Conservation (phyloP, 768 basidiomycete species). For the Pleurotus citrinopileatus region DNA sequence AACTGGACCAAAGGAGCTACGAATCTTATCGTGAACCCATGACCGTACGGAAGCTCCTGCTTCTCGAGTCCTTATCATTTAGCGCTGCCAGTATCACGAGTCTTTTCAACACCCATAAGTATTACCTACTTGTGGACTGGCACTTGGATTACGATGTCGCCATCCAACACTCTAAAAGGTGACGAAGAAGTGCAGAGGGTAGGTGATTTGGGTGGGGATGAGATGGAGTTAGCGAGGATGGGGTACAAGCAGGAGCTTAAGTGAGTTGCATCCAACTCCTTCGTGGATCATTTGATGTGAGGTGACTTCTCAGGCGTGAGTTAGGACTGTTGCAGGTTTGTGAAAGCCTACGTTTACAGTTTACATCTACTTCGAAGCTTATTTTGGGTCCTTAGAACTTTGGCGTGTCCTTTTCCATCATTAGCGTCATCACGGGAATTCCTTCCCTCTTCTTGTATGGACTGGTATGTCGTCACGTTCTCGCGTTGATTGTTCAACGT, state of each 20-base stretch:
- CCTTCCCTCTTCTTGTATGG: slow-evolving; percentile 70
- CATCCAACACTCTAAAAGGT: slow-evolving; percentile 9
- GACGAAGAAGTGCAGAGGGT: slow-evolving; percentile 13
- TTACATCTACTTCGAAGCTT: not conserved
- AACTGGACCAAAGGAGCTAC: not conserved
- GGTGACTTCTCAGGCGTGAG: slow-evolving; percentile 44
- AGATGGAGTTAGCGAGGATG: slow-evolving; percentile 64
- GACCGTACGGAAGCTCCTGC: not conserved
- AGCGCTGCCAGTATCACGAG: slow-evolving; percentile 7
- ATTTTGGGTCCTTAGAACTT: no score
- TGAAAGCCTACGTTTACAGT: not conserved
- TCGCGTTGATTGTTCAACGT: no score
- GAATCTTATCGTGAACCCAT: not conserved
- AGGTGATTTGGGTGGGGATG: slow-evolving; percentile 39
- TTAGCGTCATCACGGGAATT: slow-evolving; percentile 71
- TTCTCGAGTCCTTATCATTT: slow-evolving; percentile 2
- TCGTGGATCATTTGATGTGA: not conserved
- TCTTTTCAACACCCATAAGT: not conserved
- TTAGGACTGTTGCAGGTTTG: slow-evolving; percentile 58
- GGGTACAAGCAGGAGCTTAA: slow-evolving; percentile 71
- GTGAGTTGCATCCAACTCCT: slow-evolving; percentile 28
- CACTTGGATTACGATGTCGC: not conserved
- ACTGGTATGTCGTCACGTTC: slow-evolving; percentile 58
- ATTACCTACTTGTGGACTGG: not conserved
- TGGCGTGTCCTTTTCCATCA: slow-evolving; percentile 74